Evolutionary conservation across 495 filamentous ascomycete genomes (phyloP), one percentile per base, ranked within the genome.

Genomic region (Talaromyces trachyspermus): DNA sequence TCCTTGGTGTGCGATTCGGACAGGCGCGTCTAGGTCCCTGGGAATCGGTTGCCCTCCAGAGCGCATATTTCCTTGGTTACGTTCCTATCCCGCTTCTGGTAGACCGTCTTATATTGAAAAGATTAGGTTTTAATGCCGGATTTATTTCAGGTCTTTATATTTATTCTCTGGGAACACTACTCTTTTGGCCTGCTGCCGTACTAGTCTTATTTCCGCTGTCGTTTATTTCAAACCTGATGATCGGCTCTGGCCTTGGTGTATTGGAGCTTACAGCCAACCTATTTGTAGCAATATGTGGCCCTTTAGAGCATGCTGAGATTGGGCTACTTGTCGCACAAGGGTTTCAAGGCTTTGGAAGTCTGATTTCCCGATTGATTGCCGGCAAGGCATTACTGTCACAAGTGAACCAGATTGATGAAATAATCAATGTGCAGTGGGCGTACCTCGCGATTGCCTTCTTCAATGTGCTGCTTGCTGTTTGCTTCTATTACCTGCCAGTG

Each of bases 341-440:
- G 3, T 56, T 79, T n/a, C 76, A 79, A 55, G 75, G 72, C 0
- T 64, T 77, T 49, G 76, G 76, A 8, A 73, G 54, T 36, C 45
- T 78, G 1, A 25, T 77, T 1, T 70, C 73, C 4, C 73, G 71
- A 4, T 59, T 77, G 3, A 59, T 77, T 6, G 72, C 74, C 14
- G 54, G 65, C 45, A 63, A 69, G 27, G 74, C 72, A 6, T 66
- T 79, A 14, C 75, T 77, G 50, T 50, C 60, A 20, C 57, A 59
- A 44, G 50, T 61, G 20, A 20, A 39, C 11, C 49, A 63, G 26
- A 57, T 77, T 20, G 29, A n/a, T 43, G 12, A 43, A 43, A 17
- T 85, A 5, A 73, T 84, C 15, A 70, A 83, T 48, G 78, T 84
- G 2, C 82, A 87, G 58, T 87, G 83, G 83, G 72, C 80, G 10